phyloP scores from a whole-genome alignment of 2,329 filamentous ascomycete genomes.

The Xylariaceae sp. region DNA sequence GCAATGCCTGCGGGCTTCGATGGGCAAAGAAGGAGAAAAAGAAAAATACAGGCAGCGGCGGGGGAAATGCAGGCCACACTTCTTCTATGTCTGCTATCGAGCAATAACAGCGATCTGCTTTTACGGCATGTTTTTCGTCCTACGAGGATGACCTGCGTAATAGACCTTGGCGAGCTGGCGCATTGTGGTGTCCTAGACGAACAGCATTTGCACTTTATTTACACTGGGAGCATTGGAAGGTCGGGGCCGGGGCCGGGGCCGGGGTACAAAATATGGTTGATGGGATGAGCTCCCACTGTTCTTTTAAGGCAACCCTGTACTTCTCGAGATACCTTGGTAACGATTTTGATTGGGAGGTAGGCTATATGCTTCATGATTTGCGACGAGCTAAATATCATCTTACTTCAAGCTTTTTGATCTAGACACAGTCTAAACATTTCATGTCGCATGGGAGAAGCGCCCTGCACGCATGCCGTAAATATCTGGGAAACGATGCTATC shows the following conservation, averaged over 20 bases:
- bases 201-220: too few relatives aligned
- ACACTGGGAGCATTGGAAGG: too few relatives aligned
- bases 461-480: too few relatives aligned
- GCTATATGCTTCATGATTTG: not conserved
- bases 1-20: slow-evolving; percentile 83
- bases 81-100: slow-evolving; percentile 6
- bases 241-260: too few relatives aligned
- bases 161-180: not conserved
- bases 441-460: too few relatives aligned
- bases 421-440: too few relatives aligned
- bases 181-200: not conserved
- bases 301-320: not conserved
- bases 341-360: slow-evolving; percentile 3
- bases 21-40: slow-evolving; percentile 85
- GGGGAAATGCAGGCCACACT: slow-evolving; percentile 3
- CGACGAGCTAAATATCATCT: not conserved
- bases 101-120: slow-evolving; percentile 1
- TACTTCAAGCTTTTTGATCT: too few relatives aligned
- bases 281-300: too few relatives aligned
- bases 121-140: too few relatives aligned
- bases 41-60: slow-evolving; percentile 24
- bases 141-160: not conserved
- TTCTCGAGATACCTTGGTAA: slow-evolving; percentile 13
- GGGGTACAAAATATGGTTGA: too few relatives aligned
- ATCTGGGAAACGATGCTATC: too few relatives aligned